phyloP scores from a whole-genome alignment of 2,329 filamentous ascomycete genomes.

The Septoria linicola region DNA sequence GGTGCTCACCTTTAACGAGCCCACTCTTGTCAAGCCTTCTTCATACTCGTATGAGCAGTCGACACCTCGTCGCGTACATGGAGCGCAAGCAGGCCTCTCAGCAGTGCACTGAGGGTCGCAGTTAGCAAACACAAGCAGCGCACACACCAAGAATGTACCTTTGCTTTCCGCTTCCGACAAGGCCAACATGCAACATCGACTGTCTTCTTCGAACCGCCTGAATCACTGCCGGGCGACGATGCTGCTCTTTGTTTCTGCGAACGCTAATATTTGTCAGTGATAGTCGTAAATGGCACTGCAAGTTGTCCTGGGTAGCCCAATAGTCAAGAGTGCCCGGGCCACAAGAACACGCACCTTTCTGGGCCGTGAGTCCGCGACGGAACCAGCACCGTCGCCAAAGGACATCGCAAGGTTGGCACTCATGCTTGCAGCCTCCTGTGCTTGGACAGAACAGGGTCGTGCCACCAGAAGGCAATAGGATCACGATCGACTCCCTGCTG shows the following conservation, averaged over 20 bases:
- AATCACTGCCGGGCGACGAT: constrained; percentile 6
- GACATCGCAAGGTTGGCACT: background rate
- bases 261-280: background rate
- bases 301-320: too few species aligned
- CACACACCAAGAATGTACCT: too few species aligned
- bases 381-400: background rate
- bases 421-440: too few species aligned
- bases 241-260: constrained; percentile 2
- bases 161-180: constrained; percentile 26
- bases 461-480: too few species aligned
- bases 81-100: constrained; percentile 21
- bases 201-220: constrained; percentile 16
- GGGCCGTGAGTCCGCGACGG: background rate
- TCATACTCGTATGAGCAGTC: constrained; percentile 27
- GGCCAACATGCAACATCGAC: constrained; percentile 29
- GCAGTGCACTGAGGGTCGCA: constrained; percentile 7
- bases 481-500: too few species aligned
- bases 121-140: too few species aligned
- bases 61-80: constrained; percentile 19
- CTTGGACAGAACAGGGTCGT: too few species aligned
- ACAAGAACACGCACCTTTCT: background rate
- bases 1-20: constrained; percentile 16
- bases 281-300: too few species aligned
- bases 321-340: too few species aligned
- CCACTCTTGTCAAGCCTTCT: constrained; percentile 23